phyloP scores from a whole-genome alignment of 2,329 filamentous ascomycete species.

The Dendrostoma leiphaemia region DNA sequence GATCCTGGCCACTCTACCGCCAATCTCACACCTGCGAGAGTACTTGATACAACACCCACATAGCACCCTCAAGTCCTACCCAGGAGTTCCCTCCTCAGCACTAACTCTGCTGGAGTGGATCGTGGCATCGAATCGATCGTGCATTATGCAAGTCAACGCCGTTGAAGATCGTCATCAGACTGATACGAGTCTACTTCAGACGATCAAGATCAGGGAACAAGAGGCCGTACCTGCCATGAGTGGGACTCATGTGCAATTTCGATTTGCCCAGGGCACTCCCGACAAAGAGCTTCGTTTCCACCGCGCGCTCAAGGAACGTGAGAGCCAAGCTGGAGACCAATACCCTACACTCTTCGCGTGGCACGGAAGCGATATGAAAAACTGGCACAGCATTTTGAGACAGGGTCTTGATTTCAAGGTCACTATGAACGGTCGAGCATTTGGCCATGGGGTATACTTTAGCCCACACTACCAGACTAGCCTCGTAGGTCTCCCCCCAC shows the following conservation, averaged over 20 bases:
- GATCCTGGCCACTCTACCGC: conserved; percentile 58
- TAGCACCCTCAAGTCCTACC: conserved; percentile 40
- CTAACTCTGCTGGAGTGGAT: conserved; percentile 79
- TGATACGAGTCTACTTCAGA: conserved; percentile 35
- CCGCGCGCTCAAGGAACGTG: conserved; percentile 49
- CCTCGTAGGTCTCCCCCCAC: conserved; percentile 15
- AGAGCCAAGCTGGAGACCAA: background rate
- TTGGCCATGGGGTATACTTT: conserved; percentile 81
- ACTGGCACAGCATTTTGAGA: conserved; percentile 74
- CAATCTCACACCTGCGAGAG: conserved; percentile 55
- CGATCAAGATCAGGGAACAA: conserved; percentile 32
- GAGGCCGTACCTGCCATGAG: conserved; percentile 61
- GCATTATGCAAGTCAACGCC: conserved; percentile 67
- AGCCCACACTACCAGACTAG: conserved; percentile 60
- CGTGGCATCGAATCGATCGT: conserved; percentile 84
- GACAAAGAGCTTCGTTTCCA: conserved; percentile 81
- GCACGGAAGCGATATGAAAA: conserved; percentile 51
- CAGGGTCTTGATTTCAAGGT: conserved; percentile 73
- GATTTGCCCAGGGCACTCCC: conserved; percentile 83
- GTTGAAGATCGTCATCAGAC: conserved; percentile 1
- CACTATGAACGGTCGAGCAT: conserved; percentile 63
- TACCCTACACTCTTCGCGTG: conserved; percentile 27
- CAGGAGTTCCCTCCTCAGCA: conserved; percentile 62
- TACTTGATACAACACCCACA: conserved; percentile 42
- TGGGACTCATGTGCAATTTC: conserved; percentile 72